phyloP scores from a whole-genome alignment of 2,329 filamentous ascomycete species.

The Colletotrichum lupini region DNA sequence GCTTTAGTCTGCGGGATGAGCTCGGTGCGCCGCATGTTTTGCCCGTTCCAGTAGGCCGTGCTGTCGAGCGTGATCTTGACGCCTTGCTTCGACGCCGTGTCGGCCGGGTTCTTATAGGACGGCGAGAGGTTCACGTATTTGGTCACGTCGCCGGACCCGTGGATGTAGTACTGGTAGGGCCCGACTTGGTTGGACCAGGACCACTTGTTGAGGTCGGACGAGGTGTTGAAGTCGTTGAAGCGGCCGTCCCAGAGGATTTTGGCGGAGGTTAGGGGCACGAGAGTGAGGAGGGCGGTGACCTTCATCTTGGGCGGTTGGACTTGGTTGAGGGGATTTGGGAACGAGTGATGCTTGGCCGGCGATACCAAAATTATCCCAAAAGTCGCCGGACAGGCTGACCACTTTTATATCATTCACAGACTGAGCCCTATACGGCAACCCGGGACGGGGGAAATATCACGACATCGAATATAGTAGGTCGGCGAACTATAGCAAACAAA shows the following conservation, averaged over 20 bases:
- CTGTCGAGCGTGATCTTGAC: constrained; percentile 74
- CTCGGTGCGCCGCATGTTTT: constrained; percentile 79
- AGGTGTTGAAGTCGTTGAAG: constrained; percentile 69
- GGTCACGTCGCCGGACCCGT: constrained; percentile 66
- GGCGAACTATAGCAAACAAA: neutral
- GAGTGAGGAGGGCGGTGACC: constrained; percentile 3
- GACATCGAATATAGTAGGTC: constrained; percentile 7
- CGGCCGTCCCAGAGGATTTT: constrained; percentile 71
- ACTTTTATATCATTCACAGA: neutral
- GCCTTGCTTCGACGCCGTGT: constrained; percentile 70
- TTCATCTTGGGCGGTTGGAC: constrained; percentile 15
- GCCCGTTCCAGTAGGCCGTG: constrained; percentile 77
- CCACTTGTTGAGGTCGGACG: constrained; percentile 69
- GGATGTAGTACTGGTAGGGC: constrained; percentile 81
- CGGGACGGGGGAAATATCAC: constrained; percentile 11
- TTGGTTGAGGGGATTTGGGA: neutral
- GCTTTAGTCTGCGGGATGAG: constrained; percentile 77
- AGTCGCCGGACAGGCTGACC: neutral
- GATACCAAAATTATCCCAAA: too few relatives aligned
- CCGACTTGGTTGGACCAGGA: constrained; percentile 75
- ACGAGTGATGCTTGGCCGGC: neutral
- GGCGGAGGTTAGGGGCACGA: constrained; percentile 21
- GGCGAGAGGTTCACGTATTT: constrained; percentile 72
- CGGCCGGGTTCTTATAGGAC: constrained; percentile 73
- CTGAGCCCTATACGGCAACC: neutral